A percentile compares a stretch with the other conserved stretches of the same genome.
Evolutionary conservation across 202 grass and related monocot species (phyloP).

Genomic region (Digitaria exilis): DNA sequence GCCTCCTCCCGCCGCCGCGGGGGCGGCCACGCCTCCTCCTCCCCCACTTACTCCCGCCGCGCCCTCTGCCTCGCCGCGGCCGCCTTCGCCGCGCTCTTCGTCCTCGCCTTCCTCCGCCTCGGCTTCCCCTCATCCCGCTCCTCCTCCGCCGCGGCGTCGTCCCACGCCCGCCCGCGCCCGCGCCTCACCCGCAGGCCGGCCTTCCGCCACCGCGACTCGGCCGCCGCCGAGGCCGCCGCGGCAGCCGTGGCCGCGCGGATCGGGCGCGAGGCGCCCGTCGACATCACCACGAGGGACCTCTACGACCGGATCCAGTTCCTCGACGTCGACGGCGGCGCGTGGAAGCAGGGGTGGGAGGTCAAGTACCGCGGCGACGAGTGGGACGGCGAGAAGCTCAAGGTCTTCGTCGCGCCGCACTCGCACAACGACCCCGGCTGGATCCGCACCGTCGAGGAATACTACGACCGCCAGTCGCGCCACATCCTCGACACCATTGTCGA

Average conservation of each 20-base stretch:
- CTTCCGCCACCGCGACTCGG: conserved; percentile 53
- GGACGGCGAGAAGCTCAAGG: conserved; percentile 89
- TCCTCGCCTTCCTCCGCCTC: conserved; percentile 61
- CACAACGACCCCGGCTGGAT: conserved; percentile 98
- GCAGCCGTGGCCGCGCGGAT: conserved; percentile 30
- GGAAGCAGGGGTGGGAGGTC: conserved; percentile 97
- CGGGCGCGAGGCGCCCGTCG: conserved; percentile 57
- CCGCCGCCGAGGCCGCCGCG: conserved; percentile 40
- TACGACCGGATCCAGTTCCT: conserved; percentile 91
- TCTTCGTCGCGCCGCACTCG: conserved; percentile 95
- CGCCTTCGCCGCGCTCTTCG: conserved; percentile 50
- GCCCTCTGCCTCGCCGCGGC: conserved; percentile 55
- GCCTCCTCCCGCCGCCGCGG: conserved; percentile 48
- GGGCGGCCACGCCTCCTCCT: conserved; percentile 36
- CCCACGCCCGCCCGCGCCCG: conserved; percentile 37
- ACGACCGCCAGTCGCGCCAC: conserved; percentile 72
- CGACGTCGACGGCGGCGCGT: conserved; percentile 81
- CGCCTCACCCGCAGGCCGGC: conserved; percentile 63
- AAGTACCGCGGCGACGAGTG: conserved; percentile 81
- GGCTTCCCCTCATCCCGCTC: conserved; percentile 63
- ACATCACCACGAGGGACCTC: conserved; percentile 88
- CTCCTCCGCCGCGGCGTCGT: background rate
- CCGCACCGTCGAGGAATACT: conserved; percentile 96
- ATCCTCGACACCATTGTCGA: conserved; percentile 93
- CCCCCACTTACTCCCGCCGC: conserved; percentile 53